These are phyloP conservation scores for Alopecurus myosuroides DNA, from an alignment of 176 grass and related monocot genomes.

Conservation along the genomic window DNA sequence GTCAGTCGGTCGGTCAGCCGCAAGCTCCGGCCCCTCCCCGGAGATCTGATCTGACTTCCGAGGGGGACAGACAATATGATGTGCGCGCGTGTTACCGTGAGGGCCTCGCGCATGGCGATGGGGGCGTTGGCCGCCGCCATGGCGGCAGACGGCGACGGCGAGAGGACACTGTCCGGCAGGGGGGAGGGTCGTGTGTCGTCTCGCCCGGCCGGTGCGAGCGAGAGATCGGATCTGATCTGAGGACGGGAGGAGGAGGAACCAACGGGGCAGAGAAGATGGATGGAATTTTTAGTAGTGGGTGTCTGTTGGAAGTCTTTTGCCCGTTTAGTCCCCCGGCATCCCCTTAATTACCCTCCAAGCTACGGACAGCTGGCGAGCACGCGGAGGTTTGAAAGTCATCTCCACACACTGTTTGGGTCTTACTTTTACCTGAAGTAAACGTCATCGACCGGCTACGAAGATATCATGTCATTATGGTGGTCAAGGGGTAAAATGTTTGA, in stretches of 20 bases:
- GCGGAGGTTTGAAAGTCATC: background rate
- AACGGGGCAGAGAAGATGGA: background rate
- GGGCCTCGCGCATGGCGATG: slow-evolving; percentile 87
- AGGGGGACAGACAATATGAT: background rate
- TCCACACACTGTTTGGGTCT: background rate
- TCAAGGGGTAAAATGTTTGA: background rate
- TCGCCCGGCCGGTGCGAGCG: slow-evolving; percentile 11
- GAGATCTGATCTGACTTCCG: background rate
- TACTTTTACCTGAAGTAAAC: background rate
- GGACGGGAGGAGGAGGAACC: background rate
- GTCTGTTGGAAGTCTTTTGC: slow-evolving; percentile 12
- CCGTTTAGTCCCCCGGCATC: background rate
- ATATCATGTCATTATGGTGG: background rate
- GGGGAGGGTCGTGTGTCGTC: background rate
- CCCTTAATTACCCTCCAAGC: background rate
- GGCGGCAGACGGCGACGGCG: slow-evolving; percentile 27
- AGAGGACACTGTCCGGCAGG: background rate
- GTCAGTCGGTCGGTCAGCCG: background rate
- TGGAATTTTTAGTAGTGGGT: slow-evolving; percentile 16
- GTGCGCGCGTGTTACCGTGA: slow-evolving; percentile 53
- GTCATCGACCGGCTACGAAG: background rate
- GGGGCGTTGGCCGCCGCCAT: slow-evolving; percentile 98
- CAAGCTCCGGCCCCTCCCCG: background rate
- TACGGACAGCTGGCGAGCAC: background rate
- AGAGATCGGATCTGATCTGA: slow-evolving; percentile 48